These are phyloP conservation scores for Acacia pycnantha DNA, from an alignment of 331 rosid genomes.

Conservation along the genomic window DNA sequence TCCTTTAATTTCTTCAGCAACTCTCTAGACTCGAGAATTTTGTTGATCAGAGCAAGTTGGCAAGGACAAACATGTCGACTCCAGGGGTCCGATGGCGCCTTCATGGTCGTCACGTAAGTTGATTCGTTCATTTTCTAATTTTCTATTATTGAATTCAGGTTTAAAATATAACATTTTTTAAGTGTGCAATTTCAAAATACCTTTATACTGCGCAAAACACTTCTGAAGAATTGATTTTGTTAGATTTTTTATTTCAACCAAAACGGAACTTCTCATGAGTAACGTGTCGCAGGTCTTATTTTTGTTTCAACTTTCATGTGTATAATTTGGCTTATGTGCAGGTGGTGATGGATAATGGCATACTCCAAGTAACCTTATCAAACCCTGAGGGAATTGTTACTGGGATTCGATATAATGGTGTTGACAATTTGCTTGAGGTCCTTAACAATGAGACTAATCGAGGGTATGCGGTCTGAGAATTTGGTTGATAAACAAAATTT, in stretches of 20 bases:
- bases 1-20: slow-evolving; percentile 14
- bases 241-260: not conserved
- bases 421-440: slow-evolving; percentile 86
- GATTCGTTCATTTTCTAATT: not conserved
- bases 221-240: not conserved
- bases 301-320: not conserved
- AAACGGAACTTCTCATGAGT: not conserved
- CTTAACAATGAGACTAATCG: slow-evolving; percentile 67
- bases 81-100: slow-evolving; percentile 53
- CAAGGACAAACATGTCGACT: slow-evolving; percentile 30
- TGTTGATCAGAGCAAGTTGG: slow-evolving; percentile 1
- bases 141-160: not conserved
- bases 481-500: slow-evolving; percentile 15
- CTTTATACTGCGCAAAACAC: not conserved
- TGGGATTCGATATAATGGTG: slow-evolving; percentile 61
- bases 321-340: slow-evolving; percentile 30
- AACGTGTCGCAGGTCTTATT: not conserved
- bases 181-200: not conserved
- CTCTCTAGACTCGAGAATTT: slow-evolving; percentile 5
- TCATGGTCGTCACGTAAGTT: slow-evolving; percentile 54
- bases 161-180: not conserved
- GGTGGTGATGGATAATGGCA: slow-evolving; percentile 92
- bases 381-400: slow-evolving; percentile 86
- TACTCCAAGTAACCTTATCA: slow-evolving; percentile 74
- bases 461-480: slow-evolving; percentile 52